A percentile compares a stretch with the other conserved stretches of the same genome.
phyloP scores from a whole-genome alignment of 2,329 filamentous ascomycete genomes.

The Aureobasidium lini region DNA sequence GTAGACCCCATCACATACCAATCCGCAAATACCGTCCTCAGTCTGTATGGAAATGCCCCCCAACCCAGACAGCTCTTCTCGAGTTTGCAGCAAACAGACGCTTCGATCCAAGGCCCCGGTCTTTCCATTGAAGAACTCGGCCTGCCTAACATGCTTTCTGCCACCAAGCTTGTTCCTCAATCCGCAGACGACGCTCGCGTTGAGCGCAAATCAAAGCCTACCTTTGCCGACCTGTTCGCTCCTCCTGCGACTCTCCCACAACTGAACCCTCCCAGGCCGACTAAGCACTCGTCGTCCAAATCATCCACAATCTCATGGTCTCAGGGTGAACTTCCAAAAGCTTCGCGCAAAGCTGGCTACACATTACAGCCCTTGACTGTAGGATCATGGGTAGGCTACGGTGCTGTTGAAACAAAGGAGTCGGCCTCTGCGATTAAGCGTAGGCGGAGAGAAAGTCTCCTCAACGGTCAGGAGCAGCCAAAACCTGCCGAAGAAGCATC shows the following conservation, averaged over 20 bases:
- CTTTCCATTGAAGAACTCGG: slow-evolving; percentile 52
- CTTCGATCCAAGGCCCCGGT: slow-evolving; percentile 21
- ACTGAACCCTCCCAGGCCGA: slow-evolving; percentile 60
- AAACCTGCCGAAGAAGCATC: slow-evolving; percentile 16
- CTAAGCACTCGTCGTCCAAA: slow-evolving; percentile 60
- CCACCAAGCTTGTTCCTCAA: slow-evolving; percentile 57
- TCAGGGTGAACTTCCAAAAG: slow-evolving; percentile 44
- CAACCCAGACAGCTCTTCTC: slow-evolving; percentile 77
- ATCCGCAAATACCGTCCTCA: slow-evolving; percentile 58
- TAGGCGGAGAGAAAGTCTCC: slow-evolving; percentile 63
- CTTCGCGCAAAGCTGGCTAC: slow-evolving; percentile 45
- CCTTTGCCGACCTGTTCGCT: slow-evolving; percentile 67
- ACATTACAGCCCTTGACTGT: slow-evolving; percentile 58
- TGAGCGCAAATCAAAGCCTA: slow-evolving; percentile 51
- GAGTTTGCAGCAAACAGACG: slow-evolving; percentile 56
- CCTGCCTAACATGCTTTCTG: slow-evolving; percentile 67
- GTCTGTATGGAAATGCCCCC: slow-evolving; percentile 67
- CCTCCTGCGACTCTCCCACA: slow-evolving; percentile 57
- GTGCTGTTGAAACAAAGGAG: slow-evolving; percentile 36
- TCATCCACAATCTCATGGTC: slow-evolving; percentile 44
- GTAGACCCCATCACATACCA: not conserved
- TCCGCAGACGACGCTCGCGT: slow-evolving; percentile 31
- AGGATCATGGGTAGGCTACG: slow-evolving; percentile 58
- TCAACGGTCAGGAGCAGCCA: slow-evolving; percentile 56
- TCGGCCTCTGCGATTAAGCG: slow-evolving; percentile 56